Conservation (phyloP, 1,284 basidiomycete species). For the Naganishia liquefaciens region DNA sequence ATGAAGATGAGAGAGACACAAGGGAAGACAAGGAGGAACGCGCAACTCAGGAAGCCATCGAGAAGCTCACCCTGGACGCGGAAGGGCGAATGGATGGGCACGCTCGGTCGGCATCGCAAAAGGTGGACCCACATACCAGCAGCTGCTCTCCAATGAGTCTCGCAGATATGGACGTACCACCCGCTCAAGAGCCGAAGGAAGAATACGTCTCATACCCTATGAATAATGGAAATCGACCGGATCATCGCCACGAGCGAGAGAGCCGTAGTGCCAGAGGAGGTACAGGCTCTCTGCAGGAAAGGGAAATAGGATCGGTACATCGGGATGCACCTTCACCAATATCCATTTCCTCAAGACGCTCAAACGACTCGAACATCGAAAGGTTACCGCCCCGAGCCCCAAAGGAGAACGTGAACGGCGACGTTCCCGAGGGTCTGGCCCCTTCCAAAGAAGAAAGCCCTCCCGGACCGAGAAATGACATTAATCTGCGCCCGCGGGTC, state of each 20-base stretch:
- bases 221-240: constrained; percentile 18
- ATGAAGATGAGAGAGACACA: constrained; percentile 2
- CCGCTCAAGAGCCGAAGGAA: constrained; percentile 6
- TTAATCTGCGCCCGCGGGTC: constrained; percentile 47
- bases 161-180: constrained; percentile 9
- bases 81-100: background rate
- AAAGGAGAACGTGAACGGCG: constrained; percentile 41
- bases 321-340: too few species aligned
- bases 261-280: background rate
- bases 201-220: constrained; percentile 15
- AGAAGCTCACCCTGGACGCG: constrained; percentile 3
- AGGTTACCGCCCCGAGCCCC: constrained; percentile 26
- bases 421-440: constrained; percentile 38
- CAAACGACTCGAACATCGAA: background rate
- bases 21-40: constrained; percentile 24
- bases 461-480: constrained; percentile 48
- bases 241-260: constrained; percentile 6
- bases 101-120: background rate
- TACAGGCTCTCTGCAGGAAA: too few species aligned
- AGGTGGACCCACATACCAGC: background rate
- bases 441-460: constrained; percentile 45
- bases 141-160: constrained; percentile 14
- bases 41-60: constrained; percentile 12
- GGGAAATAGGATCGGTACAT: too few species aligned
- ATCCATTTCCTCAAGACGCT: too few species aligned